These are phyloP conservation scores for Trametes hirsuta DNA, from an alignment of 1,284 basidiomycete species.

Conservation along the genomic window DNA sequence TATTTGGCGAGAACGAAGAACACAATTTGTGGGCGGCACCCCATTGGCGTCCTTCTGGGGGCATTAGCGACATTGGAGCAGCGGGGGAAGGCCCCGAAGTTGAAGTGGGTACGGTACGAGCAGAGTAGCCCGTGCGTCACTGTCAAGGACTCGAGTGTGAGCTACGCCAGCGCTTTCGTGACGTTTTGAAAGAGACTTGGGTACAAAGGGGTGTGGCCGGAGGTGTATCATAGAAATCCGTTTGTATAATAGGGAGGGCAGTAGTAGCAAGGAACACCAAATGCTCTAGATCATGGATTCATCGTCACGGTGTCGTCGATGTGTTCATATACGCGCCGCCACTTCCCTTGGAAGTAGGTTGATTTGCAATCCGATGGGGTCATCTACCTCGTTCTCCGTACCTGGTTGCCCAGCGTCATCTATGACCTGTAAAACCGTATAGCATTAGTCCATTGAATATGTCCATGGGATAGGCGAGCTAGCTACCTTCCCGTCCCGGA, in stretches of 20 bases:
- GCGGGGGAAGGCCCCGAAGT: conserved; percentile 43
- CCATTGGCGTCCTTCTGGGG: conserved; percentile 90
- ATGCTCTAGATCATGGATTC: background rate
- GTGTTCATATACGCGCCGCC: conserved; percentile 45
- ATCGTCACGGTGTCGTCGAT: background rate
- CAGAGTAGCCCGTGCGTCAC: conserved; percentile 83
- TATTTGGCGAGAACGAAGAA: conserved; percentile 89
- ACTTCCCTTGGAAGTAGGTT: conserved; percentile 28
- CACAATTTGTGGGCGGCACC: conserved; percentile 96
- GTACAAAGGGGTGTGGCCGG: background rate
- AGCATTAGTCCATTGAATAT: background rate
- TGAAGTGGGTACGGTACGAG: conserved; percentile 89
- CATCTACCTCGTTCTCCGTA: conserved; percentile 59
- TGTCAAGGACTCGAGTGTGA: conserved; percentile 86
- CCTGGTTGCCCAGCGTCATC: conserved; percentile 64
- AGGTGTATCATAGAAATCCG: background rate
- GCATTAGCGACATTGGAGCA: conserved; percentile 69
- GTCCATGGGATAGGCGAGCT: too few relatives aligned
- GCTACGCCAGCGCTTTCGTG: conserved; percentile 91
- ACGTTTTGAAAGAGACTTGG: conserved; percentile 42
- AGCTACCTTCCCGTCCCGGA: conserved; percentile 50
- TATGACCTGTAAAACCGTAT: conserved; percentile 49
- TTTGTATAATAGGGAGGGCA: conserved; percentile 4
- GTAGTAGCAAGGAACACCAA: too few relatives aligned
- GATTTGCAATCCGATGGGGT: conserved; percentile 55